phyloP scores from a whole-genome alignment of 352 stramenopile genomes.

The Phytopythium litorale region DNA sequence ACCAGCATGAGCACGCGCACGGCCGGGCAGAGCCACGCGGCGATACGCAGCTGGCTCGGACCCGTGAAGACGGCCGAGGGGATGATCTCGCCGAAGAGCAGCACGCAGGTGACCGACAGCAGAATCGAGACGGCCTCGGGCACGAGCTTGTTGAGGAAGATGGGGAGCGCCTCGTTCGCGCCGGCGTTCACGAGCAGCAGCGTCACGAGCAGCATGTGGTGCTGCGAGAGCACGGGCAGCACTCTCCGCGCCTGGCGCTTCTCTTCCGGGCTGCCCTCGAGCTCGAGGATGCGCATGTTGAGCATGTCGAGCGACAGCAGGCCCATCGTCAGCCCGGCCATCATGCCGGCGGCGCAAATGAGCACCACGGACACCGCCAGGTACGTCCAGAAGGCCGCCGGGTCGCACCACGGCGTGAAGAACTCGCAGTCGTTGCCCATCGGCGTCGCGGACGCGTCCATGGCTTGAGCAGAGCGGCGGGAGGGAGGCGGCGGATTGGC shows the following conservation, averaged over 20 bases:
- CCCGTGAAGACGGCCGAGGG: constrained; percentile 10
- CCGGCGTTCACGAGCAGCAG: constrained; percentile 91
- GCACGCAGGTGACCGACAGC: constrained; percentile 91
- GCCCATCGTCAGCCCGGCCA: constrained; percentile 77
- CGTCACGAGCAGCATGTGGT: constrained; percentile 93
- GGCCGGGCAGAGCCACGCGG: constrained; percentile 57
- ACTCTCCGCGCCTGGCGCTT: constrained; percentile 77
- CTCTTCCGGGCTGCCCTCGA: constrained; percentile 68
- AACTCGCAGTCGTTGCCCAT: constrained; percentile 36
- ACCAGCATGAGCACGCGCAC: constrained; percentile 89
- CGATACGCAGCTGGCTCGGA: too few species aligned
- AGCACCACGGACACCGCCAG: constrained; percentile 41
- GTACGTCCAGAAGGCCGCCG: constrained; percentile 52
- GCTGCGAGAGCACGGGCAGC: constrained; percentile 85
- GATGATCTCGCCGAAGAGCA: constrained; percentile 97
- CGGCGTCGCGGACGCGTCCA: background rate
- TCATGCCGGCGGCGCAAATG: constrained; percentile 57
- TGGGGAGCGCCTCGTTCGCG: constrained; percentile 75
- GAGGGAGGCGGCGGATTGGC: background rate
- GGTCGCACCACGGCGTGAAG: constrained; percentile 62
- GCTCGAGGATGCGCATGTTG: constrained; percentile 75
- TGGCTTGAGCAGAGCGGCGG: constrained; percentile 1
- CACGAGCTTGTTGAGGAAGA: constrained; percentile 91
- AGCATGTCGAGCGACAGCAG: constrained; percentile 77
- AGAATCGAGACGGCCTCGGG: constrained; percentile 85